These are phyloP conservation scores for Erigeron philadelphicus DNA, from an alignment of 140 eudicot genomes.

Conservation along the genomic window DNA sequence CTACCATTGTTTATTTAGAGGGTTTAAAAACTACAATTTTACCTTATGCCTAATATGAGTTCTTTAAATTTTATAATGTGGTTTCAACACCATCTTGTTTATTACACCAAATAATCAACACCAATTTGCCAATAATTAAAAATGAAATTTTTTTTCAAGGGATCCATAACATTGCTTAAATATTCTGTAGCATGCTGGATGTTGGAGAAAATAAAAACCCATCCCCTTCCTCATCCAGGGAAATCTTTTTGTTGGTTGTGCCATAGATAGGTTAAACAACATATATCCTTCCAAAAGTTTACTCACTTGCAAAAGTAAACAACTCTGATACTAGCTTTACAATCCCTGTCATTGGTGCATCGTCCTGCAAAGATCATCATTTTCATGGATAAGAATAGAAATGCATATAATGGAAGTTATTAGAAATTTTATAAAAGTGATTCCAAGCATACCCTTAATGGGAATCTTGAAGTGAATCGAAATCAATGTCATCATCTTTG, in stretches of 20 bases:
- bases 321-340: constrained; percentile 59
- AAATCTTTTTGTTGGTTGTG: not conserved
- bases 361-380: constrained; percentile 50
- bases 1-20: not conserved
- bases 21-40: not conserved
- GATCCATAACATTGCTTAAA: constrained; percentile 15
- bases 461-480: not conserved
- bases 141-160: constrained; percentile 5
- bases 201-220: constrained; percentile 19
- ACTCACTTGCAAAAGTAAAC: constrained; percentile 38
- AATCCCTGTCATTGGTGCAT: constrained; percentile 75
- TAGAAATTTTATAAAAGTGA: not conserved
- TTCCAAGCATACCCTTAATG: constrained; percentile 4
- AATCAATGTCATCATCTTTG: no score
- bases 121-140: not conserved
- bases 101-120: not conserved
- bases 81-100: not conserved
- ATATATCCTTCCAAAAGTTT: constrained; percentile 5
- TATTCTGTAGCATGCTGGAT: constrained; percentile 14
- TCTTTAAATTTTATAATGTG: not conserved
- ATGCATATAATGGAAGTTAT: not conserved
- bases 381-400: not conserved
- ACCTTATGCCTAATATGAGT: not conserved
- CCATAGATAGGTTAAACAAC: not conserved
- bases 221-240: constrained; percentile 9